Evolutionary conservation across 1,139 yeast species (phyloP), one percentile per base, ranked within the genome.

Genomic region (Groenewaldozyma auringiensis): DNA sequence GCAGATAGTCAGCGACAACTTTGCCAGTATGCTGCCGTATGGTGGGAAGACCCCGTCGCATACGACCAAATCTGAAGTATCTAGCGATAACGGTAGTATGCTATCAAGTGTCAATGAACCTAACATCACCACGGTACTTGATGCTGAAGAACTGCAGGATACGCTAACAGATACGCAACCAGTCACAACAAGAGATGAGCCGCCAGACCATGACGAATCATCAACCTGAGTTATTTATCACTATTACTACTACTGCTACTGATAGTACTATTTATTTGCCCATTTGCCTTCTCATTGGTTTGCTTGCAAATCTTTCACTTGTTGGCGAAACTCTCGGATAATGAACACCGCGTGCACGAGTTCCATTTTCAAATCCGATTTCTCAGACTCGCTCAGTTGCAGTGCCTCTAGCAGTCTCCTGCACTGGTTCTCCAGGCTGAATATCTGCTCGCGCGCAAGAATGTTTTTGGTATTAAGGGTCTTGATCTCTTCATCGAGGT

Each of bases 281-380:
- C 8, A 6, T 9, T 38, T 11, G 4, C 13, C 20, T 25, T 4
- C 4, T 38, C 33, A 14, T 4, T 4, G 4, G 4, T 22, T 6
- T 21, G 63, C 61, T 13, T 59, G 49, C 25, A 64, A 49, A 39
- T 64, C 66, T 34, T 56, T 57, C 35, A 65, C 52, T 45, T 64
- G 67, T 32, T 52, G 55, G 1, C 60, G 63, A 50, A 72, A 69
- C 48, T 81, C 78, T 13, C 68, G 33, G 11, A 46, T 40, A 11
- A 40, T 37, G 21, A 42, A 32, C 8, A 43, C 45, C 4, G 48
- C 48, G 27, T 43, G 41, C 16, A 43, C 41, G 17, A 46, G 35
- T 41, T 46, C 48, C 16, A 41, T 40, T 32, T 46, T 43, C 17
- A 46, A 38, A 13, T 39, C 44, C n/a, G 29, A 20, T 16, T 40